phyloP scores from a whole-genome alignment of 345 rosid species.

The Murraya koenigii region DNA sequence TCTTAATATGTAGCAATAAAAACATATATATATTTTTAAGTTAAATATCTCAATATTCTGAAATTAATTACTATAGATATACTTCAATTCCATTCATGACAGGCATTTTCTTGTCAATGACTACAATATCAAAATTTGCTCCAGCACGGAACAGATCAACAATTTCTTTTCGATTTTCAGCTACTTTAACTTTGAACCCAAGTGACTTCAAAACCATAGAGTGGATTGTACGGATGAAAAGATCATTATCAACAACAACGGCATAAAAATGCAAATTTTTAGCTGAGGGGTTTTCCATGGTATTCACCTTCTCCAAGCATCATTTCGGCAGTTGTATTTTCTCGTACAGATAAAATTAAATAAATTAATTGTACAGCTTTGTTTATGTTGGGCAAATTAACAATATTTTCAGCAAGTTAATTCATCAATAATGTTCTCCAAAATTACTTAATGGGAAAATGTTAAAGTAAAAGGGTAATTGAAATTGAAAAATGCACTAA shows the following conservation, averaged over 20 bases:
- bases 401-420: too few relatives aligned
- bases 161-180: constrained; percentile 32
- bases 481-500: too few relatives aligned
- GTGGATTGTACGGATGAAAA: constrained; percentile 10
- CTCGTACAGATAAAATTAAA: not conserved
- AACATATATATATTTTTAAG: not conserved
- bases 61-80: not conserved
- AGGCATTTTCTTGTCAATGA: constrained; percentile 50
- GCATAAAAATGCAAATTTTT: constrained; percentile 6
- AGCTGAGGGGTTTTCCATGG: not conserved
- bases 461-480: too few relatives aligned
- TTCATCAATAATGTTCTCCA: too few relatives aligned
- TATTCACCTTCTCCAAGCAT: not conserved
- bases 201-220: constrained; percentile 7
- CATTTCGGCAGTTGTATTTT: not conserved
- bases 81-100: constrained; percentile 45
- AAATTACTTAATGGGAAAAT: too few relatives aligned
- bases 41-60: too few relatives aligned
- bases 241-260: constrained; percentile 40
- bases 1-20: not conserved
- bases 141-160: constrained; percentile 32
- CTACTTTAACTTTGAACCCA: constrained; percentile 18
- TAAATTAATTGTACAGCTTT: not conserved
- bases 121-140: constrained; percentile 29
- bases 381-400: not conserved